phyloP scores from a whole-genome alignment of 139 green algal species.

The Gonium pectorale region DNA sequence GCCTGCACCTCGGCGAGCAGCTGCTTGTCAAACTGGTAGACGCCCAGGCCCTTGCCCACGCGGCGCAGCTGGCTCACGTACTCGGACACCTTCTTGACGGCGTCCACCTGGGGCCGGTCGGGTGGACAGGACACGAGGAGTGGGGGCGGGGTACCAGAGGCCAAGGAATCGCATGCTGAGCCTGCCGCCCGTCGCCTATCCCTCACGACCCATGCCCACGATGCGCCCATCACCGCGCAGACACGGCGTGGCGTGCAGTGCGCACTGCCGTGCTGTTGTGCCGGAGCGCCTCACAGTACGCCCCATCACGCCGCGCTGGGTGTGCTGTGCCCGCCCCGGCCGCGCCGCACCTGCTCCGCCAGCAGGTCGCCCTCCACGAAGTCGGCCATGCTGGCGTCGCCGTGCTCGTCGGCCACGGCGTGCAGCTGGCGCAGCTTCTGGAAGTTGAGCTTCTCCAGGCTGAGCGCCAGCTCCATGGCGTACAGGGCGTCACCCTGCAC shows the following conservation, averaged over 20 bases:
- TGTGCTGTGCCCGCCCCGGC: too few species aligned
- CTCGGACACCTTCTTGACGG: slow-evolving; percentile 73
- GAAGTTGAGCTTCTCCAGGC: slow-evolving; percentile 98
- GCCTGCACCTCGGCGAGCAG: slow-evolving; percentile 33
- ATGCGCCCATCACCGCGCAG: too few species aligned
- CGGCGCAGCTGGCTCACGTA: slow-evolving; percentile 90
- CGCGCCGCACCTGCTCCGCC: slow-evolving; percentile 80
- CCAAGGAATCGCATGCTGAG: too few species aligned
- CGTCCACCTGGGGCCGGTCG: not conserved
- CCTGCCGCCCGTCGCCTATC: too few species aligned
- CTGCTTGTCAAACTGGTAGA: slow-evolving; percentile 88
- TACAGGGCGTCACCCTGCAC: slow-evolving; percentile 95
- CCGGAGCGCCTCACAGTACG: too few species aligned
- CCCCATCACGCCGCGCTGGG: too few species aligned
- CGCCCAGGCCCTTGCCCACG: slow-evolving; percentile 92
- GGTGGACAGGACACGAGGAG: not conserved
- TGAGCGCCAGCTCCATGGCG: slow-evolving; percentile 94
- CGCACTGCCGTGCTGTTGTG: too few species aligned
- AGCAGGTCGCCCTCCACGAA: slow-evolving; percentile 90
- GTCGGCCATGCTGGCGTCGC: slow-evolving; percentile 87
- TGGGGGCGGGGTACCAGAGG: slow-evolving; percentile 35
- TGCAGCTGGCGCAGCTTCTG: slow-evolving; percentile 86
- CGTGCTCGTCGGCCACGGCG: slow-evolving; percentile 77
- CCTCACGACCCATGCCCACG: too few species aligned
- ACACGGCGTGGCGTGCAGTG: too few species aligned